Evolutionary conservation across 257 asterid species (phyloP).

Genomic region (Paulownia fortunei): DNA sequence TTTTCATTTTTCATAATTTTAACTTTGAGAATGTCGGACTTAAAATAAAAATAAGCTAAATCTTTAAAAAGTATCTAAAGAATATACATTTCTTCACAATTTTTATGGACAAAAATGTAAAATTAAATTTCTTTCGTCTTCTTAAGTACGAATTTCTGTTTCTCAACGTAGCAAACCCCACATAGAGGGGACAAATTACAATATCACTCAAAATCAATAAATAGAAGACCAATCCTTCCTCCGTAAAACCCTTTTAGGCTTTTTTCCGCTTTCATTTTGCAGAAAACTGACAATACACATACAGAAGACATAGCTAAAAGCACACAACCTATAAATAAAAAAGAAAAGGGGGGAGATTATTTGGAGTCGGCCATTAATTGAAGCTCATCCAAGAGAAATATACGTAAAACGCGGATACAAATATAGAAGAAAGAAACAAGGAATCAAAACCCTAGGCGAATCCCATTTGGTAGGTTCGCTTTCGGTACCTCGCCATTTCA

Average conservation of each 20-base stretch:
- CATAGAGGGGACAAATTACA: background rate
- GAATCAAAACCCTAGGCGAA: constrained; percentile 48
- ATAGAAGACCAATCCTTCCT: background rate
- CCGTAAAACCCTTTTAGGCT: background rate
- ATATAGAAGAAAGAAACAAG: constrained; percentile 8
- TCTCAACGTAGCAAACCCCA: background rate
- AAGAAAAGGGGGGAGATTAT: background rate
- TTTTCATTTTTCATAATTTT: no score
- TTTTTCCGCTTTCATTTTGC: no score
- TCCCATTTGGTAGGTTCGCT: constrained; percentile 42
- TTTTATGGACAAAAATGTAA: no score
- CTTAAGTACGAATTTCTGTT: background rate
- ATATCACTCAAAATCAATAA: background rate
- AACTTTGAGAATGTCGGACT: no score
- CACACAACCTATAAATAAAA: no score
- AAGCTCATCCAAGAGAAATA: background rate
- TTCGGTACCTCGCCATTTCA: constrained; percentile 21
- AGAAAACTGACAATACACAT: background rate
- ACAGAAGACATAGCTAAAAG: background rate
- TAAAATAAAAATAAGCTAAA: no score
- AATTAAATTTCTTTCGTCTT: no score
- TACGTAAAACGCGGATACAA: background rate
- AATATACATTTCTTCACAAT: no score
- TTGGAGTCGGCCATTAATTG: background rate
- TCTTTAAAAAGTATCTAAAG: no score